These are phyloP conservation scores for Polytolypa hystricis DNA, from an alignment of 2,329 filamentous ascomycete species.

Conservation along the genomic window DNA sequence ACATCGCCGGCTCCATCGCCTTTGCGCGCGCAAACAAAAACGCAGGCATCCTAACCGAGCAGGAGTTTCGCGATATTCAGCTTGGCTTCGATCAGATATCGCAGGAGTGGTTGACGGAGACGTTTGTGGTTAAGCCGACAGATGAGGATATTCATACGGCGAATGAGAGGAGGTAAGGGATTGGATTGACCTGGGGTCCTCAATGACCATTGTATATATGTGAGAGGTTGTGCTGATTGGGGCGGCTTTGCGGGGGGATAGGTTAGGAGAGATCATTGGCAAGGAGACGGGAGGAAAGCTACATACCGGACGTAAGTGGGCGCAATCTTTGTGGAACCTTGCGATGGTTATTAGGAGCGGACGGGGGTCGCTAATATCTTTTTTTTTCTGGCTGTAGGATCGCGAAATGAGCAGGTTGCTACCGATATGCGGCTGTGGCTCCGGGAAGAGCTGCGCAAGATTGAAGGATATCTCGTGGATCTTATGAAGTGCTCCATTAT, in stretches of 20 bases:
- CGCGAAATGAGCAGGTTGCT: constrained; percentile 76
- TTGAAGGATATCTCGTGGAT: constrained; percentile 57
- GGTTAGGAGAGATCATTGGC: constrained; percentile 73
- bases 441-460: constrained; percentile 57
- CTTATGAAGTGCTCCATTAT: constrained; percentile 58
- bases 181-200: neutral
- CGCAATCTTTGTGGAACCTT: no score
- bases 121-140: constrained; percentile 16
- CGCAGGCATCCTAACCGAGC: constrained; percentile 55
- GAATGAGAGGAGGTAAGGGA: constrained; percentile 20
- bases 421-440: constrained; percentile 89
- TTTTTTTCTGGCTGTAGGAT: neutral
- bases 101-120: constrained; percentile 22
- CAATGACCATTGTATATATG: neutral
- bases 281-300: constrained; percentile 78
- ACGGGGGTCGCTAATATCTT: no score
- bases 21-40: constrained; percentile 66
- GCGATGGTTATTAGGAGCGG: neutral
- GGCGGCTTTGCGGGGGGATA: no score
- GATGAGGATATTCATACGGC: constrained; percentile 18
- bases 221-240: neutral
- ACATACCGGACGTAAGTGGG: constrained; percentile 57
- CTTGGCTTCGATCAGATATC: constrained; percentile 48
- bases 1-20: constrained; percentile 64
- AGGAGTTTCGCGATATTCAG: constrained; percentile 61